Conservation (phyloP, 2,329 filamentous ascomycete genomes). For the Hypoxylon sp. region DNA sequence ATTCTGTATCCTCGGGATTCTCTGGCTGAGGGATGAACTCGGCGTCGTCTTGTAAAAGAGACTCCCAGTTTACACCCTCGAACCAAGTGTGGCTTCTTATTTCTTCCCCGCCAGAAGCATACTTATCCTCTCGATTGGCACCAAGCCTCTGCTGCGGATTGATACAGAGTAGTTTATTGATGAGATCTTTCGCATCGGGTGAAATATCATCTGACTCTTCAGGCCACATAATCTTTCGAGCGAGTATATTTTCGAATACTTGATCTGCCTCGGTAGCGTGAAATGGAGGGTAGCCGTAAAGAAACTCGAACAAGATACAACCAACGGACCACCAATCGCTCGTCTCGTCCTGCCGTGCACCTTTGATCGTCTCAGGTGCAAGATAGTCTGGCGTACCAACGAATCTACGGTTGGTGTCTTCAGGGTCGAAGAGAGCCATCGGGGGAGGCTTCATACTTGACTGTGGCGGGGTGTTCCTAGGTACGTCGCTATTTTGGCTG, state of each 20-base stretch:
- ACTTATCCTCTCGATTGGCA: conserved; percentile 86
- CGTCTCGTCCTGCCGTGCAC: conserved; percentile 94
- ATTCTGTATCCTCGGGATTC: conserved; percentile 97
- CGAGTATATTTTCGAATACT: conserved; percentile 96
- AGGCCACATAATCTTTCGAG: conserved; percentile 91
- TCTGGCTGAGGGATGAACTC: conserved; percentile 94
- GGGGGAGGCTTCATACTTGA: conserved; percentile 86
- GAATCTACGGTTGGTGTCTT: conserved; percentile 91
- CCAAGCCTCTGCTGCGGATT: conserved; percentile 86
- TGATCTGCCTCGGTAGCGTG: conserved; percentile 90
- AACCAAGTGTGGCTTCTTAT: conserved; percentile 94
- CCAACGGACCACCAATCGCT: conserved; percentile 99
- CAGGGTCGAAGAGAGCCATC: conserved; percentile 94
- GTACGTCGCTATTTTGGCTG: conserved; percentile 61
- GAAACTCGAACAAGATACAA: conserved; percentile 96
- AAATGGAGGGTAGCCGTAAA: conserved; percentile 94
- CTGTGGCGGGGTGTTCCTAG: conserved; percentile 71
- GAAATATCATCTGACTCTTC: conserved; percentile 84
- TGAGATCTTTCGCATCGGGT: conserved; percentile 89
- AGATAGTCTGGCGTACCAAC: conserved; percentile 98
- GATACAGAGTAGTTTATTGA: conserved; percentile 89
- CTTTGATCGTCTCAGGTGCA: conserved; percentile 95
- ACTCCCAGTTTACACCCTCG: conserved; percentile 86
- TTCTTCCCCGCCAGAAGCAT: conserved; percentile 85
- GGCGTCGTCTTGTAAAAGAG: conserved; percentile 91